A percentile compares a stretch with the other conserved stretches of the same genome.
These are phyloP conservation scores for Arthrinium phaeospermum DNA, from an alignment of 2,329 filamentous ascomycete genomes.

Conservation along the genomic window DNA sequence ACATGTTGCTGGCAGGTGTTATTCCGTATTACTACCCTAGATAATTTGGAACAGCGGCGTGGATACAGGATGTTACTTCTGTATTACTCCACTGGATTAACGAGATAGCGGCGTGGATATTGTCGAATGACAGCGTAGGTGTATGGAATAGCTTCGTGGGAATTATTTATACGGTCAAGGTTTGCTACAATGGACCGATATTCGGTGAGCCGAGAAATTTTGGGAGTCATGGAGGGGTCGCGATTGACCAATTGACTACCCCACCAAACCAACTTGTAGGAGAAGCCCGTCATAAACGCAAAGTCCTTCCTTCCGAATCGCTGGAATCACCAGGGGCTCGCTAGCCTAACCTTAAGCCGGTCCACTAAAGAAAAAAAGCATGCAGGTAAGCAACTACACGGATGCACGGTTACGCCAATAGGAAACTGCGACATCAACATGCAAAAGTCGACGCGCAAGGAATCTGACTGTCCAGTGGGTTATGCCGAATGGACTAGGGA, in stretches of 20 bases:
- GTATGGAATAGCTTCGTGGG: not conserved
- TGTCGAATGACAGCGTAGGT: not conserved
- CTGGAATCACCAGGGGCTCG: not conserved
- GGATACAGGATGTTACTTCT: too few species aligned
- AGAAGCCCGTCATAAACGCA: not conserved
- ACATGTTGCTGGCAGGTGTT: conserved; percentile 62
- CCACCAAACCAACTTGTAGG: not conserved
- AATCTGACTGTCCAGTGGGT: not conserved
- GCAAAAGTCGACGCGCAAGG: not conserved
- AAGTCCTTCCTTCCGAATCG: not conserved
- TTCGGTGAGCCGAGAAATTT: conserved; percentile 1
- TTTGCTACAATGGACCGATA: not conserved
- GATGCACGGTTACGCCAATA: not conserved
- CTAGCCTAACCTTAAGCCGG: not conserved
- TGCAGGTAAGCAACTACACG: not conserved
- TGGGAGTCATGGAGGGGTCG: conserved; percentile 11
- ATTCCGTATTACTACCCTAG: not conserved
- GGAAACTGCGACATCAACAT: not conserved
- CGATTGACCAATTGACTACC: not conserved
- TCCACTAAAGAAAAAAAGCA: not conserved
- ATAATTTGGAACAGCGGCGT: not conserved
- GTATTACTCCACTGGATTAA: not conserved
- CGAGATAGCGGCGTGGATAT: not conserved
- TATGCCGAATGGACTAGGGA: not conserved
- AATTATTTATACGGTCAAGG: too few species aligned